These are phyloP conservation scores for Allium fistulosum DNA, from an alignment of 106 monocot species.

Conservation along the genomic window DNA sequence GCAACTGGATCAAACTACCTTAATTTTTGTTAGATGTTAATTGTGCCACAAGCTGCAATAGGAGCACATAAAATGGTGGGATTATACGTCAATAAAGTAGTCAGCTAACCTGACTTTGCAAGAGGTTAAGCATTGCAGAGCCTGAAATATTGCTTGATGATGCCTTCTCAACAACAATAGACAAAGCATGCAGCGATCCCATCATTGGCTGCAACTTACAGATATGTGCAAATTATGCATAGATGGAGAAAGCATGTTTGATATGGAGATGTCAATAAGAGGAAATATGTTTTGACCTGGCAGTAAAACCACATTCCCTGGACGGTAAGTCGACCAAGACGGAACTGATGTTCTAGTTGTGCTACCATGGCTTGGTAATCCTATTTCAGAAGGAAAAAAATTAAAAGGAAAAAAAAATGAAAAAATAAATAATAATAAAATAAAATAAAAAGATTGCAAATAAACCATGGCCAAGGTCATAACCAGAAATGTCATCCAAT, in stretches of 20 bases:
- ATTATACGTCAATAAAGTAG: neutral
- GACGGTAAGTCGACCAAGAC: constrained; percentile 83
- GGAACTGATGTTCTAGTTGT: constrained; percentile 96
- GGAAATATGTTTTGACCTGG: constrained; percentile 44
- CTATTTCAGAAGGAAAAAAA: constrained; percentile 21
- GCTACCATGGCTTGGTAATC: constrained; percentile 99
- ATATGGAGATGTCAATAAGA: neutral
- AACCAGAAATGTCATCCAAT: too few species aligned
- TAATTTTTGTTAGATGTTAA: too few species aligned
- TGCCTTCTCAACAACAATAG: constrained; percentile 78
- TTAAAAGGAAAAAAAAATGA: neutral
- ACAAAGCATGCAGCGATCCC: constrained; percentile 79
- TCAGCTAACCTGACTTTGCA: constrained; percentile 74
- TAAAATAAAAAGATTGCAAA: too few species aligned
- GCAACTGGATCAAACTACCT: too few species aligned
- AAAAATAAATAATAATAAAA: too few species aligned
- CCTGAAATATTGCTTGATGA: constrained; percentile 54
- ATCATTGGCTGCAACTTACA: constrained; percentile 66
- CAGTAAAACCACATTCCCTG: constrained; percentile 97
- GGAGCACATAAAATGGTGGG: too few species aligned
- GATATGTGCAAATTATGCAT: neutral
- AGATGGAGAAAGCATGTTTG: neutral
- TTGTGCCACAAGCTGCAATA: too few species aligned
- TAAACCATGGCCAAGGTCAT: neutral
- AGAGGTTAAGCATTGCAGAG: constrained; percentile 82